Conservation (phyloP, 371 early-diverging fungal species). For the Syncephalastrum contaminatum region DNA sequence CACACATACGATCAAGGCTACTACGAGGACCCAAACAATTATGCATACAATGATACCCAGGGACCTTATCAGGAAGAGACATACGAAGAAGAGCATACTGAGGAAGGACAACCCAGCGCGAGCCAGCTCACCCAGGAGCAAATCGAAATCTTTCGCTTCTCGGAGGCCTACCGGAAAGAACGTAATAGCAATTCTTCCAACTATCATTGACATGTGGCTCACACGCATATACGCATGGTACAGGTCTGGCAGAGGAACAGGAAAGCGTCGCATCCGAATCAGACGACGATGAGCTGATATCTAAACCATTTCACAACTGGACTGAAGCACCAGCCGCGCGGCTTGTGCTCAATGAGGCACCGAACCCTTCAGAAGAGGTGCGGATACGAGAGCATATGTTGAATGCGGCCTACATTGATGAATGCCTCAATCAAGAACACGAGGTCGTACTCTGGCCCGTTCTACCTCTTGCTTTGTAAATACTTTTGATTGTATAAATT, state of each 20-base stretch:
- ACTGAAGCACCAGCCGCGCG: conserved; percentile 30
- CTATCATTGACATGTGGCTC: no score
- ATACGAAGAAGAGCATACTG: no score
- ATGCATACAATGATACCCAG: neutral
- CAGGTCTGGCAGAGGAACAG: neutral
- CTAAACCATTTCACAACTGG: conserved; percentile 27
- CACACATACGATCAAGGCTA: no score
- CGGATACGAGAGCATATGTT: conserved; percentile 27
- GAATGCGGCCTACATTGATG: conserved; percentile 25
- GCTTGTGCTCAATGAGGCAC: conserved; percentile 17
- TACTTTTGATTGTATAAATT: neutral
- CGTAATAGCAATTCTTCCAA: conserved; percentile 2
- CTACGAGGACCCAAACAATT: no score
- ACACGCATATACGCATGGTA: no score
- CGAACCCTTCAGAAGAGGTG: conserved; percentile 5
- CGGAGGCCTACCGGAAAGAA: conserved; percentile 37
- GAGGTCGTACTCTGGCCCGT: conserved; percentile 36
- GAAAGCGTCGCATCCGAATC: neutral
- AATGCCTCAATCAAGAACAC: conserved; percentile 14
- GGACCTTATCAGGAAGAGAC: conserved; percentile 4
- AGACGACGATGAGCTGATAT: conserved; percentile 22
- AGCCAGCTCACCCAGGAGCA: conserved; percentile 29
- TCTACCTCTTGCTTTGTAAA: conserved; percentile 29
- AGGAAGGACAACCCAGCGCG: conserved; percentile 2
- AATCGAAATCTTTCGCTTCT: conserved; percentile 40